These are phyloP conservation scores for Rhizopus stolonifer DNA, from an alignment of 371 early-diverging fungal genomes.

Conservation along the genomic window DNA sequence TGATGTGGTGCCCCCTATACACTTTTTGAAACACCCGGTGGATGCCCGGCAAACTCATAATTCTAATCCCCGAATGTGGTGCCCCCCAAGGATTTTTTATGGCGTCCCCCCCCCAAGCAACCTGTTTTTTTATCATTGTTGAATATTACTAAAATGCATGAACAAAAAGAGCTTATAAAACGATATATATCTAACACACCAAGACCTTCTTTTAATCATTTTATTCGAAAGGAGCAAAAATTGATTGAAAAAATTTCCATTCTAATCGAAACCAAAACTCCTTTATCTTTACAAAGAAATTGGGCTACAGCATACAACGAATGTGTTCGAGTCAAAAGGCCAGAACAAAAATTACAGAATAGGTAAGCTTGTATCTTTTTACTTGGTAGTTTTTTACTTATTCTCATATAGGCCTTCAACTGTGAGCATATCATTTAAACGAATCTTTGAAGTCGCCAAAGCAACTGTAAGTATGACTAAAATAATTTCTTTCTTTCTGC, in stretches of 20 bases:
- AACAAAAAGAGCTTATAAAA: slow-evolving; percentile 2
- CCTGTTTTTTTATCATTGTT: background rate
- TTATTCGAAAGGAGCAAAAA: slow-evolving; percentile 3
- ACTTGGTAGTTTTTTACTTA: slow-evolving; percentile 10
- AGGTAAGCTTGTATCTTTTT: slow-evolving; percentile 9
- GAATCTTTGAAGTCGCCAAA: slow-evolving; percentile 13
- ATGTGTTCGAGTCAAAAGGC: slow-evolving; percentile 8
- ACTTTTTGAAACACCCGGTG: too few relatives aligned
- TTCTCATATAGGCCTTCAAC: slow-evolving; percentile 8
- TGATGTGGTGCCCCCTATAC: too few relatives aligned
- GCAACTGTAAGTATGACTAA: slow-evolving; percentile 16
- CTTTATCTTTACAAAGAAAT: slow-evolving; percentile 10
- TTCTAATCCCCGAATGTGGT: too few relatives aligned
- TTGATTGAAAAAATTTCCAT: slow-evolving; percentile 1
- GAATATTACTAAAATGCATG: slow-evolving; percentile 1
- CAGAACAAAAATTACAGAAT: slow-evolving; percentile 9
- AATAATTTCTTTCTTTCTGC: slow-evolving; percentile 11
- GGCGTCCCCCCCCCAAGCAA: background rate
- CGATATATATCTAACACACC: slow-evolving; percentile 2
- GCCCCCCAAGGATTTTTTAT: background rate
- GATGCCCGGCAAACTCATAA: too few relatives aligned
- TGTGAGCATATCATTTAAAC: slow-evolving; percentile 12
- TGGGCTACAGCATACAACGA: slow-evolving; percentile 11
- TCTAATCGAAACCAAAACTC: slow-evolving; percentile 1
- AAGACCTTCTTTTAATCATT: background rate